Evolutionary conservation across 805 yeast species (phyloP).

Genomic region (Starmerella kuoi): DNA sequence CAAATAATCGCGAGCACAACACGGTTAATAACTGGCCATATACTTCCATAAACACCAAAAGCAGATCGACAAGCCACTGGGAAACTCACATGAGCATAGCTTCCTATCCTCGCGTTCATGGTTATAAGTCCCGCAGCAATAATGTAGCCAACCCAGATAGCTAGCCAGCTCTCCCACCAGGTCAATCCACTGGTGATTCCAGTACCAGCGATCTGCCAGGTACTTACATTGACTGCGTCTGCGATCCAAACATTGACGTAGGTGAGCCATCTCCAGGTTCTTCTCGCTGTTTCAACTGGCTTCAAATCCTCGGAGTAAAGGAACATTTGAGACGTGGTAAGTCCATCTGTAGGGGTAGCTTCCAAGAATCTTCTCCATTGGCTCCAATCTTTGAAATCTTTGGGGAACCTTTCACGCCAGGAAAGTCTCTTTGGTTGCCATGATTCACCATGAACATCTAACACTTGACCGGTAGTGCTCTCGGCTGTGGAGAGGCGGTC

Average conservation of each 20-base stretch:
- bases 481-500: neutral
- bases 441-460: neutral
- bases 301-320: constrained; percentile 62
- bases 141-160: constrained; percentile 76
- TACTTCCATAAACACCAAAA: constrained; percentile 75
- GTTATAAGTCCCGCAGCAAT: constrained; percentile 59
- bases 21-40: constrained; percentile 82
- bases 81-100: constrained; percentile 69
- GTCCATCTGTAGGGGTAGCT: constrained; percentile 29
- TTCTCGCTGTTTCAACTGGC: constrained; percentile 36
- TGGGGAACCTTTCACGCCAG: constrained; percentile 6
- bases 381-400: constrained; percentile 7
- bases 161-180: constrained; percentile 88
- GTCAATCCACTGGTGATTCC: constrained; percentile 65
- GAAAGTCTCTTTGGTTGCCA: constrained; percentile 5
- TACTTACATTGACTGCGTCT: constrained; percentile 78
- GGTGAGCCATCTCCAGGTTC: constrained; percentile 81
- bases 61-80: constrained; percentile 73
- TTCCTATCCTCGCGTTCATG: constrained; percentile 65
- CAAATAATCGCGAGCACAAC: constrained; percentile 79
- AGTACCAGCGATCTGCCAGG: constrained; percentile 85
- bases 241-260: constrained; percentile 76
- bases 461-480: neutral
- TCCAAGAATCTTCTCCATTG: constrained; percentile 22
- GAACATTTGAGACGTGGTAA: constrained; percentile 50